Evolutionary conservation across 2,329 filamentous ascomycete genomes (phyloP).

Genomic region (Didymella pinodella): DNA sequence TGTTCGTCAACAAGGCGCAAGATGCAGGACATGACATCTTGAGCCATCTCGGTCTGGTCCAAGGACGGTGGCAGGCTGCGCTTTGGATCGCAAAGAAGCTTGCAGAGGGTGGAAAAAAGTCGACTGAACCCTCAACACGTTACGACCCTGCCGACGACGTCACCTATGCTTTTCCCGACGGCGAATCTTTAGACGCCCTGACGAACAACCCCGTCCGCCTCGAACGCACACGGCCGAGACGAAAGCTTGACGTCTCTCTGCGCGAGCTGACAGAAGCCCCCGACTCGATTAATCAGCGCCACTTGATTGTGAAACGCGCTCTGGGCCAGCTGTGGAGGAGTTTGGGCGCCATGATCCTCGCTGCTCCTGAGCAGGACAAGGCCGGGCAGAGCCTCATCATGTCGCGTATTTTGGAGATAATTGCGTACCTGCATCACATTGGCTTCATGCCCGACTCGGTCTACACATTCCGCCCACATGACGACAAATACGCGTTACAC

Average conservation of each 20-base stretch:
- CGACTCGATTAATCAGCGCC: conserved; percentile 33
- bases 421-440: conserved; percentile 58
- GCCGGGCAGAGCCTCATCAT: conserved; percentile 43
- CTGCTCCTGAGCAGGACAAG: conserved; percentile 36
- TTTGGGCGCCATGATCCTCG: conserved; percentile 56
- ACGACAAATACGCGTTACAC: conserved; percentile 50
- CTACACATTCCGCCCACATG: conserved; percentile 50
- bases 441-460: conserved; percentile 58
- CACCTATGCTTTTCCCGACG: conserved; percentile 27
- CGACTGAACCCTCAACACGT: conserved; percentile 16
- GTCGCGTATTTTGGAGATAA: conserved; percentile 57
- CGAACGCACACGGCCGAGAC: conserved; percentile 25
- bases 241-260: conserved; percentile 28
- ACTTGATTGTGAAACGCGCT: conserved; percentile 43
- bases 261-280: conserved; percentile 39
- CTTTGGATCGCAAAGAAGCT: conserved; percentile 58
- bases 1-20: conserved; percentile 38
- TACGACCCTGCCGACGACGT: conserved; percentile 30
- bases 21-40: conserved; percentile 51
- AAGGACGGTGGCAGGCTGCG: conserved; percentile 54
- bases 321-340: conserved; percentile 58
- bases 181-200: conserved; percentile 31
- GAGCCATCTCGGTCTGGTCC: conserved; percentile 49
- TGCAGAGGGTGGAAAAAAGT: conserved; percentile 43
- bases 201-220: conserved; percentile 36